A percentile compares a stretch with the other conserved stretches of the same genome.
Evolutionary conservation across 2,329 filamentous ascomycete species (phyloP).

Genomic region (Incumbomyces lentus): DNA sequence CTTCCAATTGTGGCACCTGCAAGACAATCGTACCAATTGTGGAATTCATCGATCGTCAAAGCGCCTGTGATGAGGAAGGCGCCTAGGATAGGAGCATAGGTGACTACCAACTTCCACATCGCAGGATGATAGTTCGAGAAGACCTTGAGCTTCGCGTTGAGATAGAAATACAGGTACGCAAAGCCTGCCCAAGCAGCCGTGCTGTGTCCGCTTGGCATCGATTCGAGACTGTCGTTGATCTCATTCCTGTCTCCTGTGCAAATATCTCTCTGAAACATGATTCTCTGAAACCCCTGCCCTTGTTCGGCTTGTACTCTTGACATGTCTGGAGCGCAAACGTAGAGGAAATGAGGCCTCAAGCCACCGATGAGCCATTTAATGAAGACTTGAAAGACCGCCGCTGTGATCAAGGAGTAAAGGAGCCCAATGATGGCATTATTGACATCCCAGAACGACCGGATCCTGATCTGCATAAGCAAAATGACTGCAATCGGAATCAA

Average conservation of each 20-base stretch:
- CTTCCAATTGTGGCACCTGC: constrained; percentile 57
- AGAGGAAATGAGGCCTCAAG: constrained; percentile 60
- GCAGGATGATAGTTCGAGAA: constrained; percentile 61
- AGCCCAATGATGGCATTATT: constrained; percentile 63
- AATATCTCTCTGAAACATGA: constrained; percentile 61
- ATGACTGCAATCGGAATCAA: constrained; percentile 58
- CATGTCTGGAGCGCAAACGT: constrained; percentile 54
- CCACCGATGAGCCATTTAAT: constrained; percentile 66
- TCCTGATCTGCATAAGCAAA: constrained; percentile 55
- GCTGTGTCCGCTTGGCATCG: constrained; percentile 63
- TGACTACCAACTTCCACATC: constrained; percentile 61
- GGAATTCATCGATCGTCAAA: constrained; percentile 61
- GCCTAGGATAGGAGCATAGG: constrained; percentile 57
- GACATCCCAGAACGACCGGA: constrained; percentile 54
- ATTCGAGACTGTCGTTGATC: constrained; percentile 61
- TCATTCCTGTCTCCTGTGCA: constrained; percentile 56
- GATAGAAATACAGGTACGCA: constrained; percentile 59
- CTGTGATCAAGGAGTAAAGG: constrained; percentile 58
- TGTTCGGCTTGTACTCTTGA: constrained; percentile 32
- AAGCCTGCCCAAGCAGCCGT: constrained; percentile 45
- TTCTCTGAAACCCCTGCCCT: constrained; percentile 32
- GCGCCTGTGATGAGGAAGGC: constrained; percentile 59
- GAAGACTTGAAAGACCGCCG: constrained; percentile 67
- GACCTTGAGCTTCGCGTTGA: constrained; percentile 70
- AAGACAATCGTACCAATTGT: constrained; percentile 67